Percentiles rank a stretch among this genome's conserved stretches.
phyloP scores from a whole-genome alignment of 345 rosid species.

The Kandelia obovata region DNA sequence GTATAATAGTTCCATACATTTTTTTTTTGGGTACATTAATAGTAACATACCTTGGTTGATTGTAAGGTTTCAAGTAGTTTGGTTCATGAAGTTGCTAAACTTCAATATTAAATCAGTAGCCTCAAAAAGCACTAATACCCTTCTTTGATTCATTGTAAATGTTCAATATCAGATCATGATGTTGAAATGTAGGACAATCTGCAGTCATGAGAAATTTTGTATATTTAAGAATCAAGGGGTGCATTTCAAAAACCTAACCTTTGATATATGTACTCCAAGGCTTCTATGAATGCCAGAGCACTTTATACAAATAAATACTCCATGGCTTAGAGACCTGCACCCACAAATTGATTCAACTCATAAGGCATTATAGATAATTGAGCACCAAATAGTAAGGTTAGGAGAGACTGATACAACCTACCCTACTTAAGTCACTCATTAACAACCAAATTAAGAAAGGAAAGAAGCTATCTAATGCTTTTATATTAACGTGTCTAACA shows the following conservation, averaged over 20 bases:
- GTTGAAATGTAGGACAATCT: too few species aligned
- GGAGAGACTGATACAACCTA: neutral
- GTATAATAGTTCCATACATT: too few species aligned
- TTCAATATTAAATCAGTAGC: too few species aligned
- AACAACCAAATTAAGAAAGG: neutral
- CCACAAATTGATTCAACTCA: slow-evolving; percentile 23
- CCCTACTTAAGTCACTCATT: neutral
- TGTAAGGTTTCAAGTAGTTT: too few species aligned
- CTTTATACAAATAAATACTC: slow-evolving; percentile 92
- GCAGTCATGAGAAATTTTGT: too few species aligned
- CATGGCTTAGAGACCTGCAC: slow-evolving; percentile 69
- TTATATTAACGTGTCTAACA: too few species aligned
- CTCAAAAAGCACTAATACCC: too few species aligned
- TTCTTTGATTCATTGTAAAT: too few species aligned
- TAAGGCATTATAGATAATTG: slow-evolving; percentile 10
- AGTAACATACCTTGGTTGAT: too few species aligned
- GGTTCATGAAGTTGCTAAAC: too few species aligned
- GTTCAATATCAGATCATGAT: too few species aligned
- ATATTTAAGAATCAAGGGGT: neutral
- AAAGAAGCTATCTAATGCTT: neutral
- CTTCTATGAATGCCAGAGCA: slow-evolving; percentile 98
- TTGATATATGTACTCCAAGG: slow-evolving; percentile 97
- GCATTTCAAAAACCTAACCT: slow-evolving; percentile 43
- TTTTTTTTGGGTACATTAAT: too few species aligned
- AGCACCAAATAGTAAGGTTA: neutral